Evolutionary conservation across 2,329 filamentous ascomycete species (phyloP), one percentile per base, ranked within the genome.

Genomic region (Tolypocladium cylindrosporum): DNA sequence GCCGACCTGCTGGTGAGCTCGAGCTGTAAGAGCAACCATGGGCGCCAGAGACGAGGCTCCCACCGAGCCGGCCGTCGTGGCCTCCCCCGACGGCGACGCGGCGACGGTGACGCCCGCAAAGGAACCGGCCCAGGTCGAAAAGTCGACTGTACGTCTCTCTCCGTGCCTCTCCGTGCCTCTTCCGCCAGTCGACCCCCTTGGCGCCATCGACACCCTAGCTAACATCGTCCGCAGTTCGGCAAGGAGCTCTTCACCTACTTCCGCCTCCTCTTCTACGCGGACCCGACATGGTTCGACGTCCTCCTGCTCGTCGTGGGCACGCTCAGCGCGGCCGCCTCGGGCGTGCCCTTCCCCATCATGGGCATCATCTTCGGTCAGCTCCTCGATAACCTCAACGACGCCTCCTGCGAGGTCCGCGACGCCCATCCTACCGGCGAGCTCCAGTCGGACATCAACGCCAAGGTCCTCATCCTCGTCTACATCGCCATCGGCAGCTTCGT

Each of bases 281-380:
- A 77, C 52, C 77, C 77, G 27, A 72, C 70, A 62, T 71, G 70
- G 66, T 59, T 75, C 58, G 77, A 79, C 60, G 67, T 75, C 59
- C 52, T 68, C n/a, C 71, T 80, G 54, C 69, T 80, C 43, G 14
- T 73, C 19, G 63, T 71, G 34, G 78, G 77, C 48, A 72, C 69
- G 41, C 50, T 77, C 48, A 72, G 74, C 57, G 78, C 82, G 56
- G 79, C 81, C 51, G 81, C 77, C 34, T 79, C 83, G n/a, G 84
- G 84, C 53, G 76, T 83, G 4, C 84, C 84, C 0, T 84, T 86
- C 58, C 84, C 84, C 16, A 72, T 87, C 24, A 80, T 87, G 65
- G 84, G 81, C 56, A 82, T 87, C 60, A 74, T 87, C 56, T 87
- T 87, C 63, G 83, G 84, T 57, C 74, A 85, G 68, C 78, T 87